Evolutionary conservation across 1,139 yeast genomes (phyloP), one percentile per base, ranked within the genome.

Genomic region (Protomyces macrosporus): DNA sequence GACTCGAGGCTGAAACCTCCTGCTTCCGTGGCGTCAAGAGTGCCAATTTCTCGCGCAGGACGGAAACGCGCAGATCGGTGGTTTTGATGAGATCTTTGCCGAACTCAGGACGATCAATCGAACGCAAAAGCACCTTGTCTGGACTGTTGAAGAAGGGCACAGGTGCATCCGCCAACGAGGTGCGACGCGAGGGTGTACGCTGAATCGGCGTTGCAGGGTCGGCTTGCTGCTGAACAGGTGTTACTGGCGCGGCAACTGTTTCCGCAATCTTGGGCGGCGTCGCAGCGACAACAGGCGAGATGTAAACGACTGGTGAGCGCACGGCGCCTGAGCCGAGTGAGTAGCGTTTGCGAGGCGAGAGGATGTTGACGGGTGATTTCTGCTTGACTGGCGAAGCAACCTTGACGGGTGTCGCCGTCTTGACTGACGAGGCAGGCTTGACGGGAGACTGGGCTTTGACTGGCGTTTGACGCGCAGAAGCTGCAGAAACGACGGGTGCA

Each of bases 111-210:
- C 45, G 42, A 5, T 51, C 40, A 7, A 50, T 34, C 12, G 62
- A 51, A 5, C 35, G 56, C n/a, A 58, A 52, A 30, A 58, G 12
- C 6, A 58, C 62, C 33, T 52, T 45, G 10, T 52, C 37, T 1
- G 62, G 62, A 39, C 56, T 52, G 42, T 55, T 55, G 45, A 58
- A 58, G 7, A 37, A 32, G 7, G 62, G 55, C 10, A 58, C 53
- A 6, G 35, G 33, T 10, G 51, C 9, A 14, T 58, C 56, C 12
- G 52, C 40, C 32, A 58, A 42, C 12, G 62, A 58, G 4, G 34
- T 52, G 10, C 62, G 39, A 5, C 62, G 40, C 10, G 62, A 53
- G 12, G 56, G 62, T 2, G 36, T 32, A 2, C 52, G 45, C 14
- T 23, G 55, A 23, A 23, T 23, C 3, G 62, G 56, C 12, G 62